Base-by-base conservation (phyloP, 2,329 filamentous ascomycete genomes). In the Xylariaceae sp. region DNA sequence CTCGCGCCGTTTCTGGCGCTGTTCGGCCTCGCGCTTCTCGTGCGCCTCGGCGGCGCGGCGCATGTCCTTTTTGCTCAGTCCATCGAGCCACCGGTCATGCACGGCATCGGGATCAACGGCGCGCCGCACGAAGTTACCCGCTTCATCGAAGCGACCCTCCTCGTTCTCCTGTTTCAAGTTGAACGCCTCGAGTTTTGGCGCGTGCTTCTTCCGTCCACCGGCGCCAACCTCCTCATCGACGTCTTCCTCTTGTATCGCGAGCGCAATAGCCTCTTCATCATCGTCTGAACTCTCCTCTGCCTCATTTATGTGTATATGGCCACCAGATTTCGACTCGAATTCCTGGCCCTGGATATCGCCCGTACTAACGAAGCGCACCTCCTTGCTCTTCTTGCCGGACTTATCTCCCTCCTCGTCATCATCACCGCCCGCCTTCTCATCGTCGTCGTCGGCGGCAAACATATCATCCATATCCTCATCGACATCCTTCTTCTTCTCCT, bases 101-200 rank as follows among this genome's bases (percentile, higher is more conserved):
- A 89, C 84, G 0, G 92, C 90, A 67, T 97, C 92, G 0, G 91
- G 90, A 68, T 99, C 94, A 7, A 78, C 83, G 0, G 92, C 92
- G 74, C 95, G 95, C 58, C 94, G 86, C 50, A 99, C 85, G 72
- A 87, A 99, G 73, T 97, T 99, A 8, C 93, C 93, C 1, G 87
- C 79, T 67, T 94, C 89, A 72, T 99, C 94, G 69, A 97, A 99
- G 9, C 86, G 83, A 1, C 94, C 94, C 67, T 97, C 93, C 70
- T 97, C 92, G 73, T 95, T 87, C 74, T 99, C 94, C 10, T 84
- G 78, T 60, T 85, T 86, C 81, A 99, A 89, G 71, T 99, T 97
- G 81, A 99, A 99, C 2, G 93, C 93, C 73, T 97, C 94, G 4
- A 99, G 82, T 72, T 94, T 90, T 1, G 94, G 94, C 1, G 94